Evolutionary conservation across 495 filamentous ascomycete species (phyloP).

Genomic region (Friedmanniomyces simplex): DNA sequence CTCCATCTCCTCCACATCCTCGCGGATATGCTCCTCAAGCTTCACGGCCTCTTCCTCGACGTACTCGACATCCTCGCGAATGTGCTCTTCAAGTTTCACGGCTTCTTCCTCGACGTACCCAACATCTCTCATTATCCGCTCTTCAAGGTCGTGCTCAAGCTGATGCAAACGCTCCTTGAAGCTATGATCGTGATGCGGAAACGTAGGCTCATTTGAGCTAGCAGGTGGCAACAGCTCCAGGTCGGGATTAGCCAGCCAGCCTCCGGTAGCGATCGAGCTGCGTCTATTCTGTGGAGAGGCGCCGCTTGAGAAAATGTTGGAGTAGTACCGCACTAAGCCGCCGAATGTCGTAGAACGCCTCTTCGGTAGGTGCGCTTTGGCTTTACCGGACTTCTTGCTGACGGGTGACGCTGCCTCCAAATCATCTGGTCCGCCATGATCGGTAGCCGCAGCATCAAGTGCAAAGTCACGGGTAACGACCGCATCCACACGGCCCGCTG

Average conservation of each 20-base stretch:
- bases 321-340: conserved; percentile 13
- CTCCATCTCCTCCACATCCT: conserved; percentile 4
- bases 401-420: background rate
- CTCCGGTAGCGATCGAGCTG: conserved; percentile 18
- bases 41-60: conserved; percentile 12
- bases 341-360: conserved; percentile 17
- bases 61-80: conserved; percentile 2
- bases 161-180: conserved; percentile 9
- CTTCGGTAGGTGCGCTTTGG: conserved; percentile 2
- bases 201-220: background rate
- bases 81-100: conserved; percentile 3
- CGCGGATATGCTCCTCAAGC: background rate
- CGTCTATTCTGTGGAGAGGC: conserved; percentile 12
- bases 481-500: conserved; percentile 18
- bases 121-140: background rate
- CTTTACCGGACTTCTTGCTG: conserved; percentile 4
- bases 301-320: conserved; percentile 11
- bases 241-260: conserved; percentile 23
- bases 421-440: background rate
- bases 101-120: conserved; percentile 8
- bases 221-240: conserved; percentile 23
- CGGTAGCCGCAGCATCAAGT: background rate
- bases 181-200: conserved; percentile 8
- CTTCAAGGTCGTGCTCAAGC: conserved; percentile 9
- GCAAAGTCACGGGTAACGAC: conserved; percentile 24